Percentiles rank a stretch among this genome's conserved stretches.
Conservation (phyloP, 306 rosid species). For the Elaeagnus macrophylla region DNA sequence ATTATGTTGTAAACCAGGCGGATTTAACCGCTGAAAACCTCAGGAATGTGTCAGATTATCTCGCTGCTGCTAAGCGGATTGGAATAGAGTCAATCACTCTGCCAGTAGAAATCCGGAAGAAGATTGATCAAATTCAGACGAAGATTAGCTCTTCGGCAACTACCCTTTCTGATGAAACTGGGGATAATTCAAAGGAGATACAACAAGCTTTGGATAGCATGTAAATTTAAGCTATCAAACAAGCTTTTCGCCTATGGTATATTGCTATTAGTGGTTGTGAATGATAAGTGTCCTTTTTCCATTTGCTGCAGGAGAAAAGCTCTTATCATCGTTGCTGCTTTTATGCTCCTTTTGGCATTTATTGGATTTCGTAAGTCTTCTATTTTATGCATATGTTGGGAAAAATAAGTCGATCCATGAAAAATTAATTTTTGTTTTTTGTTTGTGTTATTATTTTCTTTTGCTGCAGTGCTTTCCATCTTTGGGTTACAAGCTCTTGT, state of each 20-base stretch:
- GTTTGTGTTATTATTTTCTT: neutral
- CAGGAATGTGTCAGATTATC: constrained; percentile 45
- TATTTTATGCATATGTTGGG: neutral
- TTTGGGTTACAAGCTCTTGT: constrained; percentile 60
- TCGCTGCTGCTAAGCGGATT: constrained; percentile 55
- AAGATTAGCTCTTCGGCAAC: constrained; percentile 44
- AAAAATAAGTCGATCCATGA: neutral
- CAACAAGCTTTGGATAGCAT: constrained; percentile 40
- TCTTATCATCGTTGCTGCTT: constrained; percentile 54
- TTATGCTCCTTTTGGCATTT: constrained; percentile 58
- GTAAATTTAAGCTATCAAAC: constrained; percentile 24
- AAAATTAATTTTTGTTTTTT: neutral
- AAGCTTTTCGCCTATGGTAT: too few relatives aligned
- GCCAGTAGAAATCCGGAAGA: constrained; percentile 38
- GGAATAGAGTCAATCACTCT: constrained; percentile 48
- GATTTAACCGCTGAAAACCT: constrained; percentile 39
- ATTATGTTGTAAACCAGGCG: constrained; percentile 54
- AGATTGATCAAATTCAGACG: constrained; percentile 41
- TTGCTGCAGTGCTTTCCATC: constrained; percentile 61
- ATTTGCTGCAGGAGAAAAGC: constrained; percentile 49
- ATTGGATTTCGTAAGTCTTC: constrained; percentile 62
- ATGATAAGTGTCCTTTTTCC: neutral
- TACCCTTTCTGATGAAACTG: constrained; percentile 40
- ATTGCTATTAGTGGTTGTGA: too few relatives aligned
- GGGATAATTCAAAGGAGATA: constrained; percentile 41